Base-by-base conservation (phyloP, 768 basidiomycete genomes). In the Wakefieldia striispora region DNA sequence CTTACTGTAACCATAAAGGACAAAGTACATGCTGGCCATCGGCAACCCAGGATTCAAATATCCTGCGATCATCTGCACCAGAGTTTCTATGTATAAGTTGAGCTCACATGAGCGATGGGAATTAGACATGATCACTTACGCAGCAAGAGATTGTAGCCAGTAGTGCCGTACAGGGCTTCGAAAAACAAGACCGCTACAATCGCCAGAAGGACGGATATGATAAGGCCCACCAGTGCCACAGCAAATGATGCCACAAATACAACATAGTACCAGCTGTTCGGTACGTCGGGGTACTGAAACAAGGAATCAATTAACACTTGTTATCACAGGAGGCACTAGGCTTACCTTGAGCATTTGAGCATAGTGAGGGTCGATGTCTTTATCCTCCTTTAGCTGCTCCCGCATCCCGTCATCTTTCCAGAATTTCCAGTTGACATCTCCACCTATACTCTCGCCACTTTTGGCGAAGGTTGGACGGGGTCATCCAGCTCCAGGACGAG, bases 331-430 rank as follows among this genome's bases (percentile, higher is more conserved):
- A 14, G 16, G 5, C 19, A 4, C 2, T 4, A 23, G 0, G 5
- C 50, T 72, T 40, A 69, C 70, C 27, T 69, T 62, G 38, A 54
- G 52, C 81, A 84, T 83, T 60, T 80, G 75, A n/a, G 66, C 67
- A 31, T 78, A 75, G 61, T 84, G 82, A 26, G 78, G 75, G 53
- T 84, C 81, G 26, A 76, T 60, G 21, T 73, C 70, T 20, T 75
- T 68, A 40, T 44, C 68, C 40, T 73, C 70, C 12, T 68, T 71
- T 5, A 63, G 60, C 58, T 68, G 43, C 14, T 51, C 50, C 37
- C 51, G 49, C n/a, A 47, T 44, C 33, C 59, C 58, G 31, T 51
- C 41, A 37, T 57, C 39, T 6, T 52, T 40, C 60, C 77, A 66
- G 53, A 77, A 73, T 34, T 68, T 72, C 57, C 61, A 66, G 51